Base-by-base conservation (phyloP, 352 stramenopile species). In the Elongisporangium senticosum region DNA sequence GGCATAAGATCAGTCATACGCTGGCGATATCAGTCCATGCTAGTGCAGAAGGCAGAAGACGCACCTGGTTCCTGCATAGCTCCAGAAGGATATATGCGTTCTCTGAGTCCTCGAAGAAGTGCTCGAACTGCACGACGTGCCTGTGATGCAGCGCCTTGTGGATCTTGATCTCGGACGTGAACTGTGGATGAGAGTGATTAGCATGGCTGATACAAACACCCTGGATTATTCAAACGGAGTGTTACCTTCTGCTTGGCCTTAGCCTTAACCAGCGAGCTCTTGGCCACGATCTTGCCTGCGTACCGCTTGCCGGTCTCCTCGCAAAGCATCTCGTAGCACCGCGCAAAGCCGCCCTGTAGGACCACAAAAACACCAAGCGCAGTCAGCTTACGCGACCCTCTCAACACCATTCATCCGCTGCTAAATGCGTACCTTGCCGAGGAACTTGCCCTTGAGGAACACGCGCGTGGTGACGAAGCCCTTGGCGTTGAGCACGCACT, bases 41-140 rank as follows among this genome's bases (percentile, higher is more conserved):
- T 15, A 10, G 0, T 17, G 33, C 7, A n/a, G n/a, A n/a, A n/a
- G n/a, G n/a, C 8, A 6, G 48, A 2, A 50, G 14, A 62, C 63
- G 39, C 40, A 90, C 78, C 56, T 96, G 86, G 59, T 99, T 99
- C 48, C 93, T 75, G 70, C 97, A 99, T 10, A 99, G 76, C 69
- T 99, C 96, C 0, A 99, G 76, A 37, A 99, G 72, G 43, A 99
- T 98, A 72, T 99, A 99, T 55, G 93, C 93, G 63, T 99, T 98
- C 33, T 95, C 81, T 21, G 87, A 75, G 72, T 99, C 97, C 67
- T 99, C 97, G 72, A 99, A 99, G 69, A 97, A 99, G 57, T 98
- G 95, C 54, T 99, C 95, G 69, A 99, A 99, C 65, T 98, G 87
- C 22, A 98, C 98, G 58, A 99, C 77, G 56, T 98, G 83, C 13